Conservation (phyloP, 345 rosid species). For the Sisymbrium irio region DNA sequence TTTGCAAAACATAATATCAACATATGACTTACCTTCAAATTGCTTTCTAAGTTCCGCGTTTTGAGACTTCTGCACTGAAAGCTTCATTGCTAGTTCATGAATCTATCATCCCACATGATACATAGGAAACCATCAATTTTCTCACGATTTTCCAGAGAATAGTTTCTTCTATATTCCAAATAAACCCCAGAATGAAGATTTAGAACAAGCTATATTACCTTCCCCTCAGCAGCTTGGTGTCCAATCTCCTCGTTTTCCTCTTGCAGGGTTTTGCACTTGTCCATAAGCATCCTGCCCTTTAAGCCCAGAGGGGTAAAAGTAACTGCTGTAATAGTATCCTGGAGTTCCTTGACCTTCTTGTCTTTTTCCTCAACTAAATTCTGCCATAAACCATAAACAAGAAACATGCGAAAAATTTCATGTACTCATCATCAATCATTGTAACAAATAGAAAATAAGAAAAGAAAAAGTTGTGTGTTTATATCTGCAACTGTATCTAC, state of each 20-base stretch:
- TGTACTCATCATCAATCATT: not conserved
- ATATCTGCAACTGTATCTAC: not conserved
- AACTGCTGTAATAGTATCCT: constrained; percentile 82
- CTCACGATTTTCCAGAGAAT: not conserved
- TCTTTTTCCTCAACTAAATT: constrained; percentile 94
- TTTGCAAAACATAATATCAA: not conserved
- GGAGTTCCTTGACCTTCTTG: constrained; percentile 91
- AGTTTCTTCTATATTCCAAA: not conserved
- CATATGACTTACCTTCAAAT: constrained; percentile 63
- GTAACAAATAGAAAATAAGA: not conserved
- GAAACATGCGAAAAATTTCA: not conserved
- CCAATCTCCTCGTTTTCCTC: constrained; percentile 99
- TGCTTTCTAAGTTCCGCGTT: constrained; percentile 81
- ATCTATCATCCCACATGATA: constrained; percentile 46
- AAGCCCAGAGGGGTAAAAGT: constrained; percentile 86
- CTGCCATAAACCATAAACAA: constrained; percentile 36
- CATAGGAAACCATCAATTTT: not conserved
- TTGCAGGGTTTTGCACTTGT: constrained; percentile 84
- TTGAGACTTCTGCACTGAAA: constrained; percentile 81
- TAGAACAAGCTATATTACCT: constrained; percentile 44
- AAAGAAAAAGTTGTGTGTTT: not conserved
- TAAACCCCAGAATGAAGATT: not conserved
- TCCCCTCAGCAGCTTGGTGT: constrained; percentile 92
- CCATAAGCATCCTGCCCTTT: constrained; percentile 95
- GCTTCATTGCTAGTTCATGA: constrained; percentile 82